Evolutionary conservation across 352 stramenopile species (phyloP).

Genomic region (Saprolegnia parasitica): DNA sequence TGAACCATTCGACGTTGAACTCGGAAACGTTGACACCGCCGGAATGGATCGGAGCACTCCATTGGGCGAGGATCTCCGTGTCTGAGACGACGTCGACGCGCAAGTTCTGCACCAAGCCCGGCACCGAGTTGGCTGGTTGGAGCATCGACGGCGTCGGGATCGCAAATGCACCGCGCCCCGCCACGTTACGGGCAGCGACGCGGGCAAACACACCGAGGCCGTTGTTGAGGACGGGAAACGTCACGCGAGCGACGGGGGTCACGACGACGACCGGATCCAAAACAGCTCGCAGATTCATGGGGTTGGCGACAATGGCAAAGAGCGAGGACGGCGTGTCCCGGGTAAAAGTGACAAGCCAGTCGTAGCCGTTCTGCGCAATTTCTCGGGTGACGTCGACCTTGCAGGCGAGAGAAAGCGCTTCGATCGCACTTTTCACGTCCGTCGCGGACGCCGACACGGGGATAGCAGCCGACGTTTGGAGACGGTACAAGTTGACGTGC

Average conservation of each 20-base stretch:
- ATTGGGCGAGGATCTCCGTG: conserved; percentile 70
- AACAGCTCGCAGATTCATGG: conserved; percentile 42
- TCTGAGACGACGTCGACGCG: conserved; percentile 50
- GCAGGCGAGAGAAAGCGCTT: conserved; percentile 82
- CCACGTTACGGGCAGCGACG: conserved; percentile 51
- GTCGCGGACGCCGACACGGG: conserved; percentile 84
- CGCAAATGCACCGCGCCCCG: conserved; percentile 44
- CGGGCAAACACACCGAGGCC: conserved; percentile 58
- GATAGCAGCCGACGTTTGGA: conserved; percentile 87
- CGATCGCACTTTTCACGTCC: conserved; percentile 91
- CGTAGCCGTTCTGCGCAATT: conserved; percentile 81
- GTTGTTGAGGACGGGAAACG: conserved; percentile 33
- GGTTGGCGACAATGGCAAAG: conserved; percentile 42
- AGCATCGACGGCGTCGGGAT: conserved; percentile 43
- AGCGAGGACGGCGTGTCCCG: conserved; percentile 23
- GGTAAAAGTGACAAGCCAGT: conserved; percentile 90
- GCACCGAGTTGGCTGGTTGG: conserved; percentile 51
- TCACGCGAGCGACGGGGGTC: conserved; percentile 47
- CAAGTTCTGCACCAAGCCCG: conserved; percentile 35
- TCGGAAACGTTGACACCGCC: conserved; percentile 65
- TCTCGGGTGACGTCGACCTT: conserved; percentile 84
- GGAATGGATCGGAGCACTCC: conserved; percentile 58
- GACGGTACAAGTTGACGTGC: conserved; percentile 84
- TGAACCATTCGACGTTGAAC: conserved; percentile 78
- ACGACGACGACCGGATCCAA: conserved; percentile 45